A percentile compares a stretch with the other conserved stretches of the same genome.
These are phyloP conservation scores for Termitomyces sp. DNA, from an alignment of 768 basidiomycete genomes.

Conservation along the genomic window DNA sequence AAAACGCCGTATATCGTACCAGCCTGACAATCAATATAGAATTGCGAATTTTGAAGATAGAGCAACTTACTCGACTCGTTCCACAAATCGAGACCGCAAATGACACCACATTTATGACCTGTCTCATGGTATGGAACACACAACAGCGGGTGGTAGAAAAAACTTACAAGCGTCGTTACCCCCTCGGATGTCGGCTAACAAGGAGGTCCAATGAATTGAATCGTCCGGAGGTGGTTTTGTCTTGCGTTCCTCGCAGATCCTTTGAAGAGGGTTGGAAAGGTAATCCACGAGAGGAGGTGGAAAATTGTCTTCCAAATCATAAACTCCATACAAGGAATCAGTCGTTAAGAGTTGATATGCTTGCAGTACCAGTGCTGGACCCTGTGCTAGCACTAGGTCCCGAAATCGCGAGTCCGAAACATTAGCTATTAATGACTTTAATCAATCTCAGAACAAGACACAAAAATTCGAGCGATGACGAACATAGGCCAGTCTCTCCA, in stretches of 20 bases:
- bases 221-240: constrained; percentile 14
- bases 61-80: constrained; percentile 17
- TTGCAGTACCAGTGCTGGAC: constrained; percentile 10
- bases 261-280: constrained; percentile 12
- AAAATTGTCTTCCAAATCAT: neutral
- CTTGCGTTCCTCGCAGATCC: constrained; percentile 18
- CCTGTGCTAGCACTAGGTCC: constrained; percentile 1
- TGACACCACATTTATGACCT: constrained; percentile 16
- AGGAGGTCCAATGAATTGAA: constrained; percentile 15
- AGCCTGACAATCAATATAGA: constrained; percentile 5
- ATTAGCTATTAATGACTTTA: neutral
- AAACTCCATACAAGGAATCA: neutral
- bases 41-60: neutral
- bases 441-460: neutral
- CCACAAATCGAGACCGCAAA: constrained; percentile 14
- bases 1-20: constrained; percentile 14
- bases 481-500: neutral
- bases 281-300: constrained; percentile 5
- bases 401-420: neutral
- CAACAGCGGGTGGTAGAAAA: neutral
- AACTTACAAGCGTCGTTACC: constrained; percentile 15
- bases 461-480: neutral
- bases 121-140: neutral
- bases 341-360: constrained; percentile 5
- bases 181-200: constrained; percentile 11